phyloP scores from a whole-genome alignment of 345 rosid genomes.

The Lagerstroemia speciosa region DNA sequence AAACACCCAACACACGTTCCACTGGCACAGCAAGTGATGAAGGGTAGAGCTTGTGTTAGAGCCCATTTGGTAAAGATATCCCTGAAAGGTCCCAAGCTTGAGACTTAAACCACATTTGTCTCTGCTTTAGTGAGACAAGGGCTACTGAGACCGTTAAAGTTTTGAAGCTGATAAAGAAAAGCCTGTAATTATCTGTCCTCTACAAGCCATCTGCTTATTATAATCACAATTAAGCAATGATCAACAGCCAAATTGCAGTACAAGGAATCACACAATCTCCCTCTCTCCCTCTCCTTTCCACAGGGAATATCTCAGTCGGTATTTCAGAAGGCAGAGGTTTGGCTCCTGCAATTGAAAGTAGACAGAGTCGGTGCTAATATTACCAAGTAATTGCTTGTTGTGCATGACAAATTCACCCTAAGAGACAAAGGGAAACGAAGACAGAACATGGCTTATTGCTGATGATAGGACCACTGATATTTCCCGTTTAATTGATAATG shows the following conservation, averaged over 20 bases:
- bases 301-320: not conserved
- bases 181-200: not conserved
- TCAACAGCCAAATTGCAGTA: not conserved
- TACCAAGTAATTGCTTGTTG: no score
- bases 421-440: not conserved
- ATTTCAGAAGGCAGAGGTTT: no score
- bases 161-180: not conserved
- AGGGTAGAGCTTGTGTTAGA: no score
- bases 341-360: no score
- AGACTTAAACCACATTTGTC: no score
- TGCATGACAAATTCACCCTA: no score
- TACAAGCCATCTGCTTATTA: not conserved
- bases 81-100: no score
- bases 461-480: not conserved
- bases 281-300: not conserved
- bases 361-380: no score
- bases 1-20: no score
- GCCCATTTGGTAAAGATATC: no score
- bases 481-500: not conserved
- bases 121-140: slow-evolving; percentile 14
- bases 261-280: not conserved
- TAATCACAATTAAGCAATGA: not conserved
- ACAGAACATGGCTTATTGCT: not conserved
- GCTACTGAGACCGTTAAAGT: not conserved
- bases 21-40: no score